Conservation (phyloP, 495 filamentous ascomycete genomes). For the Patellaria atrata region DNA sequence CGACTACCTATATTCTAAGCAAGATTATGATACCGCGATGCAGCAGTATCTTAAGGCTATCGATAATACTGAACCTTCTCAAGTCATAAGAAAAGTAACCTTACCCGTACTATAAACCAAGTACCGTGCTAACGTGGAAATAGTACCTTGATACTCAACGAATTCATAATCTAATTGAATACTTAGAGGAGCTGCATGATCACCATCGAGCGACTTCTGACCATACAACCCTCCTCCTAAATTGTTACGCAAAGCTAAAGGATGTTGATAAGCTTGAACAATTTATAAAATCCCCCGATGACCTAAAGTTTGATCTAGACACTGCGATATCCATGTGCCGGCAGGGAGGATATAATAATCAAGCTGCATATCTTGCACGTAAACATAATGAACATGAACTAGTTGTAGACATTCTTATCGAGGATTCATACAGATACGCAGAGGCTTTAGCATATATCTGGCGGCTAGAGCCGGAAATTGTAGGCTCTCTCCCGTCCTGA, state of each 20-base stretch:
- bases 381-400: constrained; percentile 89
- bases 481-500: constrained; percentile 27
- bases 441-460: constrained; percentile 87
- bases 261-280: constrained; percentile 89
- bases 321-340: constrained; percentile 97
- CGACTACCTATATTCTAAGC: constrained; percentile 88
- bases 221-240: constrained; percentile 85
- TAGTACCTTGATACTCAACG: constrained; percentile 88
- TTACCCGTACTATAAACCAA: background rate
- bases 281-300: constrained; percentile 90
- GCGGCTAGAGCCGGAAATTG: constrained; percentile 67
- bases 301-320: constrained; percentile 91
- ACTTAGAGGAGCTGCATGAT: constrained; percentile 90
- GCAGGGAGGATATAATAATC: constrained; percentile 94
- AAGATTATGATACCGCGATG: constrained; percentile 94
- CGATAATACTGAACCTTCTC: constrained; percentile 85
- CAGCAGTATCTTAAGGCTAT: constrained; percentile 94
- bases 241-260: constrained; percentile 96
- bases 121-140: constrained; percentile 13
- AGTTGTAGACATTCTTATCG: constrained; percentile 87
- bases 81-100: constrained; percentile 75
- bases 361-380: constrained; percentile 87
- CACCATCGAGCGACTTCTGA: constrained; percentile 89
- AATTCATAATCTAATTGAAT: constrained; percentile 95
- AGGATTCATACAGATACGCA: constrained; percentile 77